Base-by-base conservation (phyloP, 2,329 filamentous ascomycete species). In the Fusarium clavum region DNA sequence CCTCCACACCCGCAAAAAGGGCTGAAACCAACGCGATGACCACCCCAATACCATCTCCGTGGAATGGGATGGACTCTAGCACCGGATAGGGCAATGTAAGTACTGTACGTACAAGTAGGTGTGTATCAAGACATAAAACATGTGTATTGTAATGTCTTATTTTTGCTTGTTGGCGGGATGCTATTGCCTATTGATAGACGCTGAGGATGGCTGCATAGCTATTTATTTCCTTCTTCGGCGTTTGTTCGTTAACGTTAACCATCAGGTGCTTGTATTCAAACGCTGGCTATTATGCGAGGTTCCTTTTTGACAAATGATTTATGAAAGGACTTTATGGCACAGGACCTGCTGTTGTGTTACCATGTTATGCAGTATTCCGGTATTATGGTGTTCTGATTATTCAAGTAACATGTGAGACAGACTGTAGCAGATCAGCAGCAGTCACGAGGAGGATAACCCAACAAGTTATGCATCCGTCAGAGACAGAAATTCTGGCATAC, bases 11-110 rank as follows among this genome's bases (percentile, higher is more conserved):
- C 45, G 24, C 40, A 41, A 25, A 66, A 34, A 25, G 43, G 65
- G 64, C 57, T 63, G 53, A 66, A 63, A 59, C 69, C 55, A 71
- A 72, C 54, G 55, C 60, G 58, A 60, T 41, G 57, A 38, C 64
- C 60, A 68, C 54, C 59, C 61, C 46, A 67, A 58, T 71, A 71
- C 70, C 68, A 68, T 71, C 59, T 29, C 68, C 45, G 29, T 73
- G 71, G 71, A 70, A 73, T 72, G 68, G 57, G 61, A 61, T 64
- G 58, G 46, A 48, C 30, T 59, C 58, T 62, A 60, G 70, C 14
- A 70, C 70, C 61, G 59, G 65, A 73, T 65, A 69, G 71, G 51
- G 58, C 60, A 72, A 72, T 54, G 29, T 16, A 34, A 44, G 30
- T 41, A 30, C 12, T 48, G 25, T 41, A 30, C 12, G 11, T 29